Conservation (phyloP, 2,329 filamentous ascomycete species). For the Conoideocrella luteorostrata region DNA sequence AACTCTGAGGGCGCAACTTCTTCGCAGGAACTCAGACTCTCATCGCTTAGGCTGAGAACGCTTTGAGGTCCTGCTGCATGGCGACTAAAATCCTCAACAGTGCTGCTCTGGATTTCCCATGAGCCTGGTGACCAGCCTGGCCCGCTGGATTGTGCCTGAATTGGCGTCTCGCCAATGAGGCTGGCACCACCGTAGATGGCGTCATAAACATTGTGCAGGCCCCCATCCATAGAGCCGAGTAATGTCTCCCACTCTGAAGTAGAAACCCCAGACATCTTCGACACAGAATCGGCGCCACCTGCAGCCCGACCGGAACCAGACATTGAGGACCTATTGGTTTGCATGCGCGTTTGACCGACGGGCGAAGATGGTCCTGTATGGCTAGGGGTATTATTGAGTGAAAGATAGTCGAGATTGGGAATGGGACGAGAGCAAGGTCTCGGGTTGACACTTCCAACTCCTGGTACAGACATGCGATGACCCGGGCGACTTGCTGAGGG, state of each 20-base stretch:
- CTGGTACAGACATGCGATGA: constrained; percentile 42
- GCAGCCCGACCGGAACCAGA: background rate
- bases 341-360: constrained; percentile 33
- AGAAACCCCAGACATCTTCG: constrained; percentile 42
- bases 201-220: constrained; percentile 77
- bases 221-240: constrained; percentile 71
- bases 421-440: constrained; percentile 21
- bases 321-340: constrained; percentile 14
- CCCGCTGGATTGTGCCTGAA: constrained; percentile 31
- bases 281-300: constrained; percentile 11
- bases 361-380: constrained; percentile 45
- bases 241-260: constrained; percentile 77
- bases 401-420: constrained; percentile 53
- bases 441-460: constrained; percentile 29
- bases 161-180: constrained; percentile 38
- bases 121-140: constrained; percentile 50
- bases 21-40: constrained; percentile 50
- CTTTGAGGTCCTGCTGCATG: constrained; percentile 42
- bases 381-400: constrained; percentile 40
- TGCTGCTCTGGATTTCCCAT: constrained; percentile 48
- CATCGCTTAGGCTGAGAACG: constrained; percentile 50
- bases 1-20: constrained; percentile 42
- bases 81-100: constrained; percentile 40
- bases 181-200: constrained; percentile 67
- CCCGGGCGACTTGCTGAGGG: constrained; percentile 28